Base-by-base conservation (phyloP, 2,329 filamentous ascomycete species). In the Fusarium kyushuense region DNA sequence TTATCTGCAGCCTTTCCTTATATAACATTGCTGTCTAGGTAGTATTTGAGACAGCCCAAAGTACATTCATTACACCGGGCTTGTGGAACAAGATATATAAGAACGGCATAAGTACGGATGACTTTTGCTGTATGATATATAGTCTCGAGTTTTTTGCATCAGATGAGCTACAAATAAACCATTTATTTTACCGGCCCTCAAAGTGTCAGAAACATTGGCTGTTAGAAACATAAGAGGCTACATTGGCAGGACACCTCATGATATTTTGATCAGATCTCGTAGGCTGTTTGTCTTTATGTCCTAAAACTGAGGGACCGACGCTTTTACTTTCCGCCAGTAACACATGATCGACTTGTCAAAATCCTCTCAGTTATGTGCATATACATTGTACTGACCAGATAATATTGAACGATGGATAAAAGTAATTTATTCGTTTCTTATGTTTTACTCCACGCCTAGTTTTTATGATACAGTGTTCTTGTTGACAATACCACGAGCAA, bases 401-500 rank as follows among this genome's bases (percentile, higher is more conserved):
- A n/a, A n/a, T n/a, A n/a, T n/a, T n/a, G n/a, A n/a, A n/a, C n/a
- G n/a, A n/a, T n/a, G n/a, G n/a, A n/a, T n/a, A n/a, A n/a, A n/a
- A n/a, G n/a, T n/a, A n/a, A n/a, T n/a, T n/a, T n/a, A n/a, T n/a
- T n/a, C n/a, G n/a, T n/a, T n/a, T n/a, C n/a, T n/a, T n/a, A n/a
- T n/a, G n/a, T n/a, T n/a, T n/a, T n/a, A n/a, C n/a, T n/a, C n/a
- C n/a, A n/a, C n/a, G n/a, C n/a, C n/a, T n/a, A n/a, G n/a, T n/a
- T n/a, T n/a, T 53, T 65, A 79, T 42, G 76, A 81, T 21, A 89
- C 85, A 1, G 87, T 89, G 62, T 89, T 89, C 75, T 86, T 87
- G 5, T 83, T 82, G 36, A 89, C 86, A 51, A 89, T 84, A 0
- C 85, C 85, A 53, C 86, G 79, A 5, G 92, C 92, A 82, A 94